Conservation (phyloP, 148 eudicot genomes). For the Nyssa sinensis region DNA sequence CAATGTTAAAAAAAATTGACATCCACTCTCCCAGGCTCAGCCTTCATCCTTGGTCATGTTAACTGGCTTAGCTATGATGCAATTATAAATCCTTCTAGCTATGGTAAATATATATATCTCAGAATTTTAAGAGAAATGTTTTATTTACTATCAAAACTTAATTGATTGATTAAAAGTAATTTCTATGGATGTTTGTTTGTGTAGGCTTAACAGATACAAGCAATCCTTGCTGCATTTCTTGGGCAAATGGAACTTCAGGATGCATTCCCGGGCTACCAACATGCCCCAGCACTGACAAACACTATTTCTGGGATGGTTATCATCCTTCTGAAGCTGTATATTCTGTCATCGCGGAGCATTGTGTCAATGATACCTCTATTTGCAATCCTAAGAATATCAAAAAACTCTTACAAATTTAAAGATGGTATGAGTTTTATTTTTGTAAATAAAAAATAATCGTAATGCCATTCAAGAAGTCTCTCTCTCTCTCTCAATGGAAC, state of each 20-base stretch:
- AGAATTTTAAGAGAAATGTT: not conserved
- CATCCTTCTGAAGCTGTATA: slow-evolving; percentile 51
- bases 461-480: too few species aligned
- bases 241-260: slow-evolving; percentile 34
- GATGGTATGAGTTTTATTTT: too few species aligned
- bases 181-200: not conserved
- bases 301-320: slow-evolving; percentile 57
- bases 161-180: not conserved
- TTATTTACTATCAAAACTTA: not conserved
- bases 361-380: slow-evolving; percentile 31
- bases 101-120: slow-evolving; percentile 57
- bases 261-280: slow-evolving; percentile 39
- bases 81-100: slow-evolving; percentile 38
- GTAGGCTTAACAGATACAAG: slow-evolving; percentile 43
- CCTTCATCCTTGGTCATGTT: slow-evolving; percentile 43
- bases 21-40: slow-evolving; percentile 41
- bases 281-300: slow-evolving; percentile 30
- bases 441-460: too few species aligned
- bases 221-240: slow-evolving; percentile 51
- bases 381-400: slow-evolving; percentile 27
- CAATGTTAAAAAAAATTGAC: slow-evolving; percentile 39
- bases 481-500: too few species aligned
- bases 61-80: slow-evolving; percentile 54
- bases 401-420: slow-evolving; percentile 22
- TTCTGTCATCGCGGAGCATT: slow-evolving; percentile 22